Percentiles rank a stretch among this genome's conserved stretches.
phyloP scores from a whole-genome alignment of 2,329 filamentous ascomycete genomes.

The Ceratocystis alfenasii region DNA sequence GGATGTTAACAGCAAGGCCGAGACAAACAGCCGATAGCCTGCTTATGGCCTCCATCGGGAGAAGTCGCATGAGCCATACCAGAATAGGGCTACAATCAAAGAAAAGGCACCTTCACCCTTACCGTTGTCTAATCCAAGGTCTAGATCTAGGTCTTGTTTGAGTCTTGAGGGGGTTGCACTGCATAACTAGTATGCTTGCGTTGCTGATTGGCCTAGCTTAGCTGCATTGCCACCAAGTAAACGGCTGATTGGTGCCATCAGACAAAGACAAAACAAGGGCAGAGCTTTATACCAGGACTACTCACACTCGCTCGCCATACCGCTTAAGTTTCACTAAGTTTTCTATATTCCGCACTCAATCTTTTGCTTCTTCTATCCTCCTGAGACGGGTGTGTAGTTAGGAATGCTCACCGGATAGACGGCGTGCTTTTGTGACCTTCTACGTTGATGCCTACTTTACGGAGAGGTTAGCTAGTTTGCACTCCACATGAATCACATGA shows the following conservation, averaged over 20 bases:
- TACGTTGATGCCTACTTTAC: too few relatives aligned
- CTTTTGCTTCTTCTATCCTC: neutral
- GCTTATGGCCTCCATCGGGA: slow-evolving; percentile 4
- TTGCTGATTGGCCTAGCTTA: neutral
- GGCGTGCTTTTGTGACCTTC: too few relatives aligned
- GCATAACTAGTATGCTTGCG: neutral
- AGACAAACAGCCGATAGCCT: neutral
- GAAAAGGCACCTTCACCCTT: neutral
- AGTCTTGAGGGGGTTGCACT: neutral
- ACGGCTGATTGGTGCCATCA: neutral
- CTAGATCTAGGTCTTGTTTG: neutral
- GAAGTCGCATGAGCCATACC: neutral
- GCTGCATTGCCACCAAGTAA: neutral
- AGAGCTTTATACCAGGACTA: neutral
- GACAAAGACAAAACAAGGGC: neutral
- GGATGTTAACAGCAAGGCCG: neutral
- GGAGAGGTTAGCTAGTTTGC: too few relatives aligned
- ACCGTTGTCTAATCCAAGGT: neutral
- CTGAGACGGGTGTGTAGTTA: too few relatives aligned
- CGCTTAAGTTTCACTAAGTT: neutral
- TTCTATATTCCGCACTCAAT: neutral
- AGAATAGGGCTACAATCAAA: neutral
- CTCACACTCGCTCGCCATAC: neutral
- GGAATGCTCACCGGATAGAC: too few relatives aligned
- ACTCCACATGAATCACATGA: too few relatives aligned